These are phyloP conservation scores for Senecio squalidus DNA, from an alignment of 140 eudicot species.

Conservation along the genomic window DNA sequence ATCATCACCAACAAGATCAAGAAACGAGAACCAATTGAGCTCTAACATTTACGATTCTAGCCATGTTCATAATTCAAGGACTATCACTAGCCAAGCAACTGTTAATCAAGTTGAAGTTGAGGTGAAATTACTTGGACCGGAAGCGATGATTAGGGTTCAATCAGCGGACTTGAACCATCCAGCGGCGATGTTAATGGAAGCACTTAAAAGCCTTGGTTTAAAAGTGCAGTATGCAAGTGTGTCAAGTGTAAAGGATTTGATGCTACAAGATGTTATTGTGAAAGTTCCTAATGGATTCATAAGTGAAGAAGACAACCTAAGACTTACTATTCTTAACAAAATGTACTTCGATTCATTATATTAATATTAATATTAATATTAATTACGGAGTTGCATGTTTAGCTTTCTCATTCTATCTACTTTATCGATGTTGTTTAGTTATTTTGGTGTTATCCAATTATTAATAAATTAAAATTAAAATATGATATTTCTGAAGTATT, in stretches of 20 bases:
- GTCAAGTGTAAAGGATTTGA: slow-evolving; percentile 41
- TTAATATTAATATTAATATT: neutral
- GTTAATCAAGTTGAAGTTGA: slow-evolving; percentile 34
- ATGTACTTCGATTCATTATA: slow-evolving; percentile 14
- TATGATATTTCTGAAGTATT: too few relatives aligned
- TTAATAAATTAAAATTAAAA: too few relatives aligned
- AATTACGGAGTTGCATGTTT: neutral
- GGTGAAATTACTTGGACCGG: slow-evolving; percentile 41
- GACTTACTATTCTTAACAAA: slow-evolving; percentile 29
- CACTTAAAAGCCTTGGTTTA: slow-evolving; percentile 30
- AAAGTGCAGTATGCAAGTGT: slow-evolving; percentile 41
- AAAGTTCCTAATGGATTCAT: slow-evolving; percentile 39
- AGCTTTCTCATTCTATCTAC: neutral
- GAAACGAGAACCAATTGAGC: slow-evolving; percentile 15
- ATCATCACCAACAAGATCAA: slow-evolving; percentile 7
- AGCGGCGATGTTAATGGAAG: slow-evolving; percentile 42
- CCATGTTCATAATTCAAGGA: slow-evolving; percentile 7
- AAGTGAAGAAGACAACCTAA: slow-evolving; percentile 32
- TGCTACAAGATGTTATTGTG: slow-evolving; percentile 52
- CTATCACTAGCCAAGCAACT: neutral
- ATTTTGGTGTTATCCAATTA: too few relatives aligned
- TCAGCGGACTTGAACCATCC: slow-evolving; percentile 36
- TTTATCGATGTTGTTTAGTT: too few relatives aligned
- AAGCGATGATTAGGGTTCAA: slow-evolving; percentile 46
- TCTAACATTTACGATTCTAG: neutral